Evolutionary conservation across 345 rosid species (phyloP), one percentile per base, ranked within the genome.

Genomic region (Sapria himalayana): DNA sequence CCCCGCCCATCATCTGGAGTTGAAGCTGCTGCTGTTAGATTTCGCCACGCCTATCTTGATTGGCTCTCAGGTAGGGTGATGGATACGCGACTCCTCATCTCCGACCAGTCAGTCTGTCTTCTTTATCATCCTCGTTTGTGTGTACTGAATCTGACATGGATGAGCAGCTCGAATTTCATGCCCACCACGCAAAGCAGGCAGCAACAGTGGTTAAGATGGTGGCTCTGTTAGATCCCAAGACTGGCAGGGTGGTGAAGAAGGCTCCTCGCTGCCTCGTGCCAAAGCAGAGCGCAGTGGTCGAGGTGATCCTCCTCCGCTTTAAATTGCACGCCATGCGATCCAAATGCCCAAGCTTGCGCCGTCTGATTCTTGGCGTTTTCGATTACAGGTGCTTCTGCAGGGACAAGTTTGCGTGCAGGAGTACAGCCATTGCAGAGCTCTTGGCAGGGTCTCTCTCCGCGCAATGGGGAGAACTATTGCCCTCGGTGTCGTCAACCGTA

Each of bases 41-140:
- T 67, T 67, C 25, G 68, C 84, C 22, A 52, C 62, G 24, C 96
- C 93, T 9, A 73, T 91, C 65, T 50, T 91, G 33, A 64, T 66
- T 8, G 99, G 99, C 22, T 71, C 96, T 49, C 85, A 75, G 72
- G 99, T 81, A 50, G 51, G 48, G n/a, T n/a, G n/a, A n/a, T n/a
- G n/a, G n/a, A n/a, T n/a, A n/a, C n/a, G n/a, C n/a, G n/a, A 6
- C 49, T 29, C 22, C 3, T 18, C 33, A 20, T 12, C 4, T 13
- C 24, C 1, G 16, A 37, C 50, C 16, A n/a, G 25, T 9, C 19
- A 19, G 20, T 10, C 25, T 13, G 12, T 32, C 4, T 8, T 12
- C 23, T 5, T 35, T 15, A 35, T 35, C 19, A 2, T 2, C 3
- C 19, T 35, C 2, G 4, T 13, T 19, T 45, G 31, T 33, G 37